Base-by-base conservation (phyloP, 129 eudicot species). In the Centaurea solstitialis region DNA sequence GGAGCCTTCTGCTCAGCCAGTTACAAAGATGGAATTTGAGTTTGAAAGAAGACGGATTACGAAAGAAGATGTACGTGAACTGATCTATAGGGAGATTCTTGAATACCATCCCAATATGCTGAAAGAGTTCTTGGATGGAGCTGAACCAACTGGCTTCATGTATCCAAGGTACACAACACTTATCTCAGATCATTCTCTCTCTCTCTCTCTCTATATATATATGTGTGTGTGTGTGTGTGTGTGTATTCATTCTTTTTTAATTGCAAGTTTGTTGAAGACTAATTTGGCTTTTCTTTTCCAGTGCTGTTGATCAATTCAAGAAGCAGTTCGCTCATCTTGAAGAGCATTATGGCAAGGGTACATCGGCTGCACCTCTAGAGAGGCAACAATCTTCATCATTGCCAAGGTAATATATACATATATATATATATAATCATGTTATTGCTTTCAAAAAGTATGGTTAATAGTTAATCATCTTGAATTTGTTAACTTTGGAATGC, bases 241-340 rank as follows among this genome's bases (percentile, higher is more conserved):
- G n/a, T n/a, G n/a, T n/a, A n/a, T n/a, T n/a, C n/a, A n/a, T n/a
- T n/a, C 38, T 70, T 30, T 57, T 28, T 45, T 10, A 38, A 15
- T 75, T 9, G 21, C 61, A 84, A 20, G 73, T 11, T 37, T 9
- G 26, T 28, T 12, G 9, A 15, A 67, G 45, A 74, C 74, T 67
- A 53, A 38, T 38, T 57, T 30, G 39, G 22, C 69, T 17, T 69
- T 41, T 13, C 75, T 24, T 66, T 4, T 75, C 65, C 91, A 94
- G 98, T 90, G 98, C 98, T 73, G 98, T 94, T 79, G 98, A 94
- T 85, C 94, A 94, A 82, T 94, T 94, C 33, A 94, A 94, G 92
- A 94, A 94, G 86, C 98, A 94, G 85, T 94, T 94, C 90, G 98
- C 98, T 39, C 89, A 88, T 84, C 97, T 94, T 57, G 98, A 94